These are phyloP conservation scores for Lithohypha guttulata DNA, from an alignment of 2,329 filamentous ascomycete genomes.

Conservation along the genomic window DNA sequence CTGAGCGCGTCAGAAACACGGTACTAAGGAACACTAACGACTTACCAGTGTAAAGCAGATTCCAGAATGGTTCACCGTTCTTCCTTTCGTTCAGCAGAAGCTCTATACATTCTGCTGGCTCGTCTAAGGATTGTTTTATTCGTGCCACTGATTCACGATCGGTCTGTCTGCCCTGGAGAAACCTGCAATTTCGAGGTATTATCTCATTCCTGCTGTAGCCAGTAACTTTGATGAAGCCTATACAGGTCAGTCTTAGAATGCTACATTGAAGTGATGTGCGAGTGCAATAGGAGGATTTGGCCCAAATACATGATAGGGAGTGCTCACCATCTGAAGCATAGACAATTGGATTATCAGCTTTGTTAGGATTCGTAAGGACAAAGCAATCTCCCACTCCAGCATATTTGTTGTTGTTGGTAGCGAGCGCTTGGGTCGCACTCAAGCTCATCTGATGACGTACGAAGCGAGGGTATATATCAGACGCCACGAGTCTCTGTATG, in stretches of 20 bases:
- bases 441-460: constrained; percentile 42
- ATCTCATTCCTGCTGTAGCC: constrained; percentile 40
- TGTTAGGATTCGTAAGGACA: constrained; percentile 43
- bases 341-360: constrained; percentile 41
- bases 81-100: constrained; percentile 43
- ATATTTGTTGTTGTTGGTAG: constrained; percentile 33
- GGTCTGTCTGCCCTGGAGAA: constrained; percentile 41
- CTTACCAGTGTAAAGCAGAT: constrained; percentile 40
- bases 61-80: constrained; percentile 46
- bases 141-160: constrained; percentile 33
- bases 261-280: too few species aligned
- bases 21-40: not conserved
- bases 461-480: constrained; percentile 43
- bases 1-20: constrained; percentile 9
- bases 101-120: constrained; percentile 38
- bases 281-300: too few species aligned
- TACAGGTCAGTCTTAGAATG: too few species aligned
- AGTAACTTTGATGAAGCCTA: constrained; percentile 43
- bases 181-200: constrained; percentile 40
- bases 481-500: constrained; percentile 36
- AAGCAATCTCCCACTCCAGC: constrained; percentile 50
- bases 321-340: constrained; percentile 42
- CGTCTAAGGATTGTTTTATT: constrained; percentile 33
- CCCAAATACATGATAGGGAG: too few species aligned
- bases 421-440: constrained; percentile 37